Evolutionary conservation across 495 filamentous ascomycete species (phyloP), one percentile per base, ranked within the genome.

Genomic region (Penicillium longicatenatum): DNA sequence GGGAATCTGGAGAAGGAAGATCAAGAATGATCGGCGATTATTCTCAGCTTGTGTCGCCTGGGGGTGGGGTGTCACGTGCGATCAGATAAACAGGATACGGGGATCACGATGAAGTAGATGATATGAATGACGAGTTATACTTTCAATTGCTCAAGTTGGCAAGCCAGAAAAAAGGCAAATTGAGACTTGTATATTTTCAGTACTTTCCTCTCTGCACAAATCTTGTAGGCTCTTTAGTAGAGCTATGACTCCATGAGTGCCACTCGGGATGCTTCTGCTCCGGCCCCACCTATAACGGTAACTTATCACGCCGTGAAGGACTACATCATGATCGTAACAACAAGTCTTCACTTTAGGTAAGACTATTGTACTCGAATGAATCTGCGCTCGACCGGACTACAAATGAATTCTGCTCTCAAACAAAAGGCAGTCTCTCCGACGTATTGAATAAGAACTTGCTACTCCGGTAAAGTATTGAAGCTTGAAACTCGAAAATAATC

Each of bases 31-130:
- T 60, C 52, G 46, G 41, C 52, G 41, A 30, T 12, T 29, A 30
- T 29, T 39, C 33, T 44, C 56, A 52, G 43, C 56, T 60, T 54
- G 42, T 37, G 21, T 42, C 57, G 63, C 43, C 48, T 50, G 49
- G 22, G 44, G 54, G 55, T 44, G 54, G 55, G 58, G 50, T 21
- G 66, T 61, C 61, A 64, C 66, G 62, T 55, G 48, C 41, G 49
- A 68, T 68, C 66, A 63, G 60, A 66, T 61, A 66, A 68, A 61
- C 51, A 53, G 16, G 54, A 52, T 14, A 58, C 51, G 52, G 16
- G 26, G 54, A 48, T 14, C 39, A 41, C 46, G 24, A 45, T 49
- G 22, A 17, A 31, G n/a, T 31, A 22, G 44, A 22, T 46, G 7
- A 10, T 31, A 26, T 26, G 26, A 26, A 26, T 26, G 26, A 26